phyloP scores from a whole-genome alignment of 306 rosid genomes.

The Malus orientalis region DNA sequence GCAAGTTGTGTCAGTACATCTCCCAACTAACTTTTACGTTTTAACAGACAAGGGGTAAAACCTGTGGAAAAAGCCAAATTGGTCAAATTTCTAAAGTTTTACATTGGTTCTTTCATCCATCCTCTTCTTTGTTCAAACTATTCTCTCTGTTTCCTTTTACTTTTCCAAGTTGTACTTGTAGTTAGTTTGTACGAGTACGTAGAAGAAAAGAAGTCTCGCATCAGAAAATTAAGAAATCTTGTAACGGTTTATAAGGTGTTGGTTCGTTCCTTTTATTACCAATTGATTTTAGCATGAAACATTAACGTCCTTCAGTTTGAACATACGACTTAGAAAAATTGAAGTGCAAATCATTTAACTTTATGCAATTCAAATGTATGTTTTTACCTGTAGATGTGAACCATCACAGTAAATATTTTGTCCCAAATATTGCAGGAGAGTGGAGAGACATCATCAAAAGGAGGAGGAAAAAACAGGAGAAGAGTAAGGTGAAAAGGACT shows the following conservation, averaged over 20 bases:
- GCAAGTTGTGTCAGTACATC: background rate
- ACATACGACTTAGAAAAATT: background rate
- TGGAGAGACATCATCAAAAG: conserved; percentile 6
- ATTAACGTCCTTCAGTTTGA: background rate
- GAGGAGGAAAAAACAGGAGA: background rate
- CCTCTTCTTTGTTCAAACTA: background rate
- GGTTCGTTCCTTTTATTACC: background rate
- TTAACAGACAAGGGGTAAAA: conserved; percentile 9
- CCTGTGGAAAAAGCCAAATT: background rate
- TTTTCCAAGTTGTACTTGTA: background rate
- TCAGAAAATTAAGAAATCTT: background rate
- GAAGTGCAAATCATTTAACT: background rate
- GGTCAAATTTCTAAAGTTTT: background rate
- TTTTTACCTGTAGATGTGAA: background rate
- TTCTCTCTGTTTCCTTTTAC: background rate
- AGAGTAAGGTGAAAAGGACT: conserved; percentile 42
- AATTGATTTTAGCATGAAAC: background rate
- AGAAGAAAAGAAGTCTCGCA: background rate
- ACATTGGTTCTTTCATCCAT: background rate
- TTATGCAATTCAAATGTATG: background rate
- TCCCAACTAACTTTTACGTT: conserved; percentile 5
- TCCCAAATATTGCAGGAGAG: conserved; percentile 31
- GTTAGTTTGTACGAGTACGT: background rate
- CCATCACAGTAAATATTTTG: background rate
- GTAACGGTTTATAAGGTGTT: background rate